Evolutionary conservation across 306 rosid genomes (phyloP).

Genomic region (Castanea mollissima): DNA sequence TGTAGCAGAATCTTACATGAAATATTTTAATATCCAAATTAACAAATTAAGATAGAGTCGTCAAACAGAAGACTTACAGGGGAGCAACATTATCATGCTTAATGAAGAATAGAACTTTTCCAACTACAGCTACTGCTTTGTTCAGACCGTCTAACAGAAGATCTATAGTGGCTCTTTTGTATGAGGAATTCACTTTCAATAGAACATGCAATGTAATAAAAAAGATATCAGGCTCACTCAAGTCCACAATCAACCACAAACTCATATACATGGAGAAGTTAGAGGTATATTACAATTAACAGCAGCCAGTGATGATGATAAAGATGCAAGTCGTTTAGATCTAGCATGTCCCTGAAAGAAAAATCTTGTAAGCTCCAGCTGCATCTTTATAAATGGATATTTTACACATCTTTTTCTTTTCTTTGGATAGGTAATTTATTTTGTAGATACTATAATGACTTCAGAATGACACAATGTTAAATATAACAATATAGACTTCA

Average conservation of each 20-base stretch:
- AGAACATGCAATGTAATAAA: constrained; percentile 4
- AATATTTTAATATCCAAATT: constrained; percentile 5
- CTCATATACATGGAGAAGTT: constrained; percentile 11
- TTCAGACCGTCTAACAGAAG: constrained; percentile 72
- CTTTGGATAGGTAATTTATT: not conserved
- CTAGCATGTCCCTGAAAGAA: constrained; percentile 60
- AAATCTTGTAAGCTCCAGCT: constrained; percentile 23
- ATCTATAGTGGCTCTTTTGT: constrained; percentile 56
- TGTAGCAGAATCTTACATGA: not conserved
- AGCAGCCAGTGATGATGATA: constrained; percentile 56
- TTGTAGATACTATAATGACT: not conserved
- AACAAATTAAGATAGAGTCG: constrained; percentile 15
- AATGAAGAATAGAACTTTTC: constrained; percentile 77
- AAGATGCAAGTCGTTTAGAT: constrained; percentile 57
- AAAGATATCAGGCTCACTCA: constrained; percentile 3
- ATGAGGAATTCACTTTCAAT: constrained; percentile 51
- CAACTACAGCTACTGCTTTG: constrained; percentile 67
- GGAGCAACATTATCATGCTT: constrained; percentile 72
- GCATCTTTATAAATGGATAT: constrained; percentile 5
- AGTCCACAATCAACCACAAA: constrained; percentile 21
- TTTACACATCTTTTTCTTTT: no score
- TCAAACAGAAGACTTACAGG: constrained; percentile 55
- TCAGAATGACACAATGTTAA: not conserved
- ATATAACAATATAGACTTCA: not conserved
- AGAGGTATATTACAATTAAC: constrained; percentile 57